A percentile compares a stretch with the other conserved stretches of the same genome.
Conservation (phyloP, 768 basidiomycete species). For the Termitomyces sp. region DNA sequence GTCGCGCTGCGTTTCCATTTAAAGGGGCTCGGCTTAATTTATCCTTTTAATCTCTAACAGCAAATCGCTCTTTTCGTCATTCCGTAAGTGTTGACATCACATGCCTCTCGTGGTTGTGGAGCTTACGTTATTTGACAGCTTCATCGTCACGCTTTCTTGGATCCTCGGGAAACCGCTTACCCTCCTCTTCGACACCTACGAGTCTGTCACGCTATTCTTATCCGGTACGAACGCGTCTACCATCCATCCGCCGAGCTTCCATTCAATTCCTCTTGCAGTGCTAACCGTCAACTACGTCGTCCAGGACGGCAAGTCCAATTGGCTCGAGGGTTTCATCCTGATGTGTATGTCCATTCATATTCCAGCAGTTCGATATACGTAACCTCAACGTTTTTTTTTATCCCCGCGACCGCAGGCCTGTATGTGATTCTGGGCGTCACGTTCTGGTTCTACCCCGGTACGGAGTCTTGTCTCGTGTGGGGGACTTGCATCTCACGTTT, state of each 20-base stretch:
- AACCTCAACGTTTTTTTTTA: not conserved
- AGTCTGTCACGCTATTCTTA: constrained; percentile 61
- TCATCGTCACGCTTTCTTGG: constrained; percentile 79
- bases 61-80: constrained; percentile 54
- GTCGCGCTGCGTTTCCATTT: constrained; percentile 12
- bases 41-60: constrained; percentile 25
- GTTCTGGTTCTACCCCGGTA: constrained; percentile 60
- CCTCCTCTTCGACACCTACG: constrained; percentile 83
- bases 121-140: constrained; percentile 27
- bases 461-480: not conserved
- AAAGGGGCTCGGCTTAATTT: not conserved
- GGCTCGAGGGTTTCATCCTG: constrained; percentile 75
- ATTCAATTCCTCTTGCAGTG: constrained; percentile 29
- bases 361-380: no score
- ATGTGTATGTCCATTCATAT: constrained; percentile 42
- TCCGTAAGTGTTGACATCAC: constrained; percentile 24
- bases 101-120: not conserved
- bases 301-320: constrained; percentile 85
- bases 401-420: constrained; percentile 32
- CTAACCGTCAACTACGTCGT: constrained; percentile 83
- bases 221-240: constrained; percentile 22
- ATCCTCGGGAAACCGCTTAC: constrained; percentile 72
- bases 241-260: no score
- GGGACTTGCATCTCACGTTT: not conserved
- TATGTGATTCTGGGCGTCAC: constrained; percentile 68